Base-by-base conservation (phyloP, 257 asterid genomes). In the Gardenia jasminoides region DNA sequence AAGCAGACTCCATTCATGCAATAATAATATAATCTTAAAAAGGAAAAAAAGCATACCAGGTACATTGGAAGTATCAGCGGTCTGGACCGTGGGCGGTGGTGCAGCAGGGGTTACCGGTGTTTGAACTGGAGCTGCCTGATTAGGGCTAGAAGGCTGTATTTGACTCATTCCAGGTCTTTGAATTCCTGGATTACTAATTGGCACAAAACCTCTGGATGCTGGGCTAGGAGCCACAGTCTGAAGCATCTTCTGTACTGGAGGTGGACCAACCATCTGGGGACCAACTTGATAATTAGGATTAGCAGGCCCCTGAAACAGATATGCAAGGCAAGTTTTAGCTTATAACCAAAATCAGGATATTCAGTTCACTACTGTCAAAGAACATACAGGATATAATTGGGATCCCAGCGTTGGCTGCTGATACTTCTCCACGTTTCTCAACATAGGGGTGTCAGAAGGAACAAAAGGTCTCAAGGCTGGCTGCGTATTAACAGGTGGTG, bases 41-140 rank as follows among this genome's bases (percentile, higher is more conserved):
- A 13, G 61, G 61, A 10, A 26, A 39, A 59, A 36, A 67, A 75
- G 85, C 46, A 58, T 89, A 93, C 99, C 98, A 76, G 99, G 98
- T 24, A 95, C 99, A 85, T 89, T 93, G 15, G 98, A 92, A 62
- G 98, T 93, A 87, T 92, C 97, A 84, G 89, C 98, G 15, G 98
- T 95, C 87, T 95, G 98, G 78, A 95, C 96, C 33, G 98, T 93
- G 64, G 98, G 97, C 48, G 98, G 98, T n/a, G 99, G 97, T 76
- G 94, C 89, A 78, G 97, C 88, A 70, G 98, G 94, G 81, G 94
- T 12, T 77, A 80, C 96, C 28, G 93, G 87, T 70, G 89, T 74
- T 79, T 88, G 97, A 82, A 76, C 79, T 59, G 92, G 86, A 83
- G 91, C 84, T 30, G 87, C 85, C 75, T 87, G 93, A 73, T 88